A percentile compares a stretch with the other conserved stretches of the same genome.
Conservation (phyloP, 2,329 filamentous ascomycete genomes). For the Trichoderma arundinaceum region DNA sequence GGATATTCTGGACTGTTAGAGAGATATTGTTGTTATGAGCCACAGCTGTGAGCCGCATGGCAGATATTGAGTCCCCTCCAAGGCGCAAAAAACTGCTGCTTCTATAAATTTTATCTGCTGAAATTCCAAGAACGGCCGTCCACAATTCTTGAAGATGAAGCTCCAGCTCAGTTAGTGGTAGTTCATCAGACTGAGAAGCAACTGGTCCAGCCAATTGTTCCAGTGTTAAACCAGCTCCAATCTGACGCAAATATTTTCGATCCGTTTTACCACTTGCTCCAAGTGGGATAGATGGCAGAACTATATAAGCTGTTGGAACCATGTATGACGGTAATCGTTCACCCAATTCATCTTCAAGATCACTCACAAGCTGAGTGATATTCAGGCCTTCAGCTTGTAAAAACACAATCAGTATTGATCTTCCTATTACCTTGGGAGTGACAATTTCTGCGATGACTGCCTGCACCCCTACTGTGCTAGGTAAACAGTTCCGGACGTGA, state of each 20-base stretch:
- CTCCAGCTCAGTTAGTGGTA: background rate
- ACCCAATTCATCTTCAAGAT: background rate
- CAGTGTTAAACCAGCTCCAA: background rate
- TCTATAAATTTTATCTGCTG: slow-evolving; percentile 1
- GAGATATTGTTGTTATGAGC: slow-evolving; percentile 6
- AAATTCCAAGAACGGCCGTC: slow-evolving; percentile 2
- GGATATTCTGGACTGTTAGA: slow-evolving; percentile 16
- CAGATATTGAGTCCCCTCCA: slow-evolving; percentile 22
- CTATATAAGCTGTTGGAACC: slow-evolving; percentile 17
- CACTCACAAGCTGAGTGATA: background rate
- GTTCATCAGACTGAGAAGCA: background rate
- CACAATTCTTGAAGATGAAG: slow-evolving; percentile 11
- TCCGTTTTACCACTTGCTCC: slow-evolving; percentile 17
- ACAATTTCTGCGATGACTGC: slow-evolving; percentile 13
- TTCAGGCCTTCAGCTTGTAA: background rate
- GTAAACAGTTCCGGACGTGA: background rate
- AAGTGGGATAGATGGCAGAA: slow-evolving; percentile 1
- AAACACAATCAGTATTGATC: background rate
- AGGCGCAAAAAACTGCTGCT: slow-evolving; percentile 17
- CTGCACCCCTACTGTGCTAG: background rate
- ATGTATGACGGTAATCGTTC: slow-evolving; percentile 16
- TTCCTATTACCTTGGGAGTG: background rate
- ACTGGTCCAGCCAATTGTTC: background rate
- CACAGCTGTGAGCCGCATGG: slow-evolving; percentile 18
- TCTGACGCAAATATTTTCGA: slow-evolving; percentile 7